phyloP scores from a whole-genome alignment of 2,329 filamentous ascomycete genomes.

The Trichophyton mentagrophytes region DNA sequence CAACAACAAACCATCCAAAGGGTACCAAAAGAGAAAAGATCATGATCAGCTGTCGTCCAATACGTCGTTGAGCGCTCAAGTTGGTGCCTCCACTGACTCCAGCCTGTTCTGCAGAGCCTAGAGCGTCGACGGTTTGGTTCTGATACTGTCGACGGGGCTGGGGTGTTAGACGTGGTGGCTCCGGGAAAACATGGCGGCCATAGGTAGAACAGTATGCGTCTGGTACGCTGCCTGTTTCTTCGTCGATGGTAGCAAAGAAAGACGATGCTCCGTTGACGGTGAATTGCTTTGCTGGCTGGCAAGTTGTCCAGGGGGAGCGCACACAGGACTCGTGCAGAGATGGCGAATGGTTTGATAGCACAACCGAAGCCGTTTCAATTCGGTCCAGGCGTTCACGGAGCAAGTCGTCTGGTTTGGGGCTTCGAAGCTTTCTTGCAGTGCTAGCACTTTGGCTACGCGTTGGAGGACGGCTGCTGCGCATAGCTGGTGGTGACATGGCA shows the following conservation, averaged over 20 bases:
- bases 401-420: conserved; percentile 8
- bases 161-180: conserved; percentile 11
- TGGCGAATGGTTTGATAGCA: conserved; percentile 8
- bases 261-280: not conserved
- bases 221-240: conserved; percentile 5
- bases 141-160: not conserved
- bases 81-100: not conserved
- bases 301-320: not conserved
- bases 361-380: conserved; percentile 8
- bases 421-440: conserved; percentile 7
- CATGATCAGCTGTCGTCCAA: conserved; percentile 12
- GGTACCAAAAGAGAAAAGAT: conserved; percentile 5
- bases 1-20: conserved; percentile 12
- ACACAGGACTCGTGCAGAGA: not conserved
- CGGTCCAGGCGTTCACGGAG: conserved; percentile 9
- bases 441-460: conserved; percentile 4
- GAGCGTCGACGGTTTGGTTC: not conserved
- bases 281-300: not conserved
- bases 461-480: conserved; percentile 4
- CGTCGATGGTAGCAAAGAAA: conserved; percentile 3
- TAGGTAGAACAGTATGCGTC: conserved; percentile 9
- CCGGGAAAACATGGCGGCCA: conserved; percentile 12
- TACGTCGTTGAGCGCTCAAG: conserved; percentile 8
- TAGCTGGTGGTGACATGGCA: conserved; percentile 1
- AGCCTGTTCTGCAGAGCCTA: not conserved